Conservation (phyloP, 208 protist genomes). For the Leishmania braziliensis region DNA sequence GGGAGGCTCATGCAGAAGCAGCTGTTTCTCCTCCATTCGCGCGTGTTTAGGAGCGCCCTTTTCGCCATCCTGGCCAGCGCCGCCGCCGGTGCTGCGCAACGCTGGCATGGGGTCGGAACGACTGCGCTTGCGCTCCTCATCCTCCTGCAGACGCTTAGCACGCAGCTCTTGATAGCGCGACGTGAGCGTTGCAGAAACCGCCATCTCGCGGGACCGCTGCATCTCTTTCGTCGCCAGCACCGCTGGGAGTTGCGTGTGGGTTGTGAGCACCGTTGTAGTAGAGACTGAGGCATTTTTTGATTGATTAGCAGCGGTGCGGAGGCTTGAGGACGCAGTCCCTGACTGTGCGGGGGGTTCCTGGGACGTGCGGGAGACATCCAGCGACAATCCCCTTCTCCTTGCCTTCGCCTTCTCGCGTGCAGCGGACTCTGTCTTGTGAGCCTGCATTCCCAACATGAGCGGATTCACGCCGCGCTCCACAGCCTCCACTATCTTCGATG, state of each 20-base stretch:
- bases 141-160: conserved; percentile 6
- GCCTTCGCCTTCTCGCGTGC: conserved; percentile 22
- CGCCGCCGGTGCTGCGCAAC: background rate
- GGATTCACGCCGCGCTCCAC: conserved; percentile 29
- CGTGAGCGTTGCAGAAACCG: conserved; percentile 7
- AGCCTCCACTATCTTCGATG: conserved; percentile 25
- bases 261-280: background rate
- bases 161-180: conserved; percentile 21
- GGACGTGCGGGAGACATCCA: no score
- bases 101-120: background rate
- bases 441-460: conserved; percentile 12
- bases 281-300: background rate
- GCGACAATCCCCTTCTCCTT: background rate
- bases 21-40: background rate
- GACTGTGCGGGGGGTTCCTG: background rate
- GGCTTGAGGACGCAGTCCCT: background rate
- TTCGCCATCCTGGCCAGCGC: background rate
- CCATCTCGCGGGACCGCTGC: conserved; percentile 10
- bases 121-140: conserved; percentile 4
- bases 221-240: background rate
- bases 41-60: background rate
- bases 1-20: background rate
- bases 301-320: background rate
- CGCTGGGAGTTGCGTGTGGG: background rate
- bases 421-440: conserved; percentile 13